Evolutionary conservation across 345 rosid species (phyloP).

Genomic region (Rhizophora mangle): DNA sequence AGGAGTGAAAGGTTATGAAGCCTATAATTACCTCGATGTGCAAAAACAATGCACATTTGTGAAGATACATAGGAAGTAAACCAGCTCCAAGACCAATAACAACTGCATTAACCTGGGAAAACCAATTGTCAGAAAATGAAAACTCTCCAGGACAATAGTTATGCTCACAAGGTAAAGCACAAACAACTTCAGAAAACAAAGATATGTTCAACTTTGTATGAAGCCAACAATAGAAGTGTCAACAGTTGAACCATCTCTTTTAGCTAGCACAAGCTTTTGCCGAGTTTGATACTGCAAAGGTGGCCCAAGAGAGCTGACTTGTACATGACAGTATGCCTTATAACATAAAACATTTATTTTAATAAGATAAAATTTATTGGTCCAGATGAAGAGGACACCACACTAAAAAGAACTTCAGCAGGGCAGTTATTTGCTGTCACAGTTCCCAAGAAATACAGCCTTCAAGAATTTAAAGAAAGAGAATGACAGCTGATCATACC

Average conservation of each 20-base stretch:
- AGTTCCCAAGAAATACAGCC: background rate
- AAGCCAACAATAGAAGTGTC: background rate
- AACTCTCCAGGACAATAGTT: too few relatives aligned
- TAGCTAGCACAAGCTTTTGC: background rate
- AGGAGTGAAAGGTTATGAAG: background rate
- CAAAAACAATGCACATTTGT: conserved; percentile 54
- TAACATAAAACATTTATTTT: too few relatives aligned
- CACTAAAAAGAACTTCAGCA: too few relatives aligned
- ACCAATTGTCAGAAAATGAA: background rate
- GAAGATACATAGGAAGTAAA: conserved; percentile 93
- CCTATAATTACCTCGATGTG: conserved; percentile 55
- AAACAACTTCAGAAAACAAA: background rate
- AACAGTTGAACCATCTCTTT: background rate
- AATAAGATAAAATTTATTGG: too few relatives aligned
- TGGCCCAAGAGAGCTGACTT: too few relatives aligned
- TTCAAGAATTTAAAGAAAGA: background rate
- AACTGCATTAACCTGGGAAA: conserved; percentile 65
- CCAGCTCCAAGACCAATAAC: conserved; percentile 97
- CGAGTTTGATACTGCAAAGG: background rate
- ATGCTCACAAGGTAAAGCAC: background rate
- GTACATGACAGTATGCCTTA: too few relatives aligned
- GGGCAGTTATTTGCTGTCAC: too few relatives aligned
- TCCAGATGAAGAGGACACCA: too few relatives aligned
- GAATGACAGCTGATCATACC: conserved; percentile 32
- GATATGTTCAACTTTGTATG: background rate